Conservation (phyloP, 495 filamentous ascomycete genomes). For the Neurospora sp. region DNA sequence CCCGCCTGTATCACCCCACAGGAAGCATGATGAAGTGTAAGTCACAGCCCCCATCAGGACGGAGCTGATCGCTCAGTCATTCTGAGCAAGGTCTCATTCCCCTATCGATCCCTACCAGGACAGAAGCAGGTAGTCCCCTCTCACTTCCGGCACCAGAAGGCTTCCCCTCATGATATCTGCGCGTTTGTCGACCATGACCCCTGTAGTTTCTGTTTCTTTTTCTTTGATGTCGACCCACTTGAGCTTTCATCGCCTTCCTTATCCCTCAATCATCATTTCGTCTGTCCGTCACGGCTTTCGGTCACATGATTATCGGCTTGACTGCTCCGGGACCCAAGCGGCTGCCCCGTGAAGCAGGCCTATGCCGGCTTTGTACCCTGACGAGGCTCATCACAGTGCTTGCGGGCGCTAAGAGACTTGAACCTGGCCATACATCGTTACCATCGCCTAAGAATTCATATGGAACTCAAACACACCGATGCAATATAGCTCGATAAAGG, state of each 20-base stretch:
- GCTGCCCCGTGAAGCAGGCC: neutral
- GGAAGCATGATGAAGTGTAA: slow-evolving; percentile 20
- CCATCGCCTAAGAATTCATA: neutral
- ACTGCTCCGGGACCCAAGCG: neutral
- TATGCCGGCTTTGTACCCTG: neutral
- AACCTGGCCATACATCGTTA: neutral
- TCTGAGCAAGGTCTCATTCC: neutral
- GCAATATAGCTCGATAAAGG: slow-evolving; percentile 8
- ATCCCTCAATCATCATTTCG: neutral
- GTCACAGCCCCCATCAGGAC: slow-evolving; percentile 17
- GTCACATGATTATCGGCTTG: neutral
- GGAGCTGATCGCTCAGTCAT: neutral
- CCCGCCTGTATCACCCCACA: slow-evolving; percentile 17
- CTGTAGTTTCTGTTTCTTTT: neutral
- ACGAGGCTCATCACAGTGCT: neutral
- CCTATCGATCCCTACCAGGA: neutral
- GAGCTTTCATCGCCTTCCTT: neutral
- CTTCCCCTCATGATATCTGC: neutral
- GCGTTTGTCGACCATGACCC: neutral
- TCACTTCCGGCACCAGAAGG: neutral
- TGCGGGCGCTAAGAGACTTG: neutral
- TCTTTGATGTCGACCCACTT: neutral
- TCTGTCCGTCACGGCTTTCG: neutral
- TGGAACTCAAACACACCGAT: slow-evolving; percentile 6
- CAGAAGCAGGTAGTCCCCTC: neutral